A percentile compares a stretch with the other conserved stretches of the same genome.
These are phyloP conservation scores for Mycena rebaudengoi DNA, from an alignment of 768 basidiomycete species.

Conservation along the genomic window DNA sequence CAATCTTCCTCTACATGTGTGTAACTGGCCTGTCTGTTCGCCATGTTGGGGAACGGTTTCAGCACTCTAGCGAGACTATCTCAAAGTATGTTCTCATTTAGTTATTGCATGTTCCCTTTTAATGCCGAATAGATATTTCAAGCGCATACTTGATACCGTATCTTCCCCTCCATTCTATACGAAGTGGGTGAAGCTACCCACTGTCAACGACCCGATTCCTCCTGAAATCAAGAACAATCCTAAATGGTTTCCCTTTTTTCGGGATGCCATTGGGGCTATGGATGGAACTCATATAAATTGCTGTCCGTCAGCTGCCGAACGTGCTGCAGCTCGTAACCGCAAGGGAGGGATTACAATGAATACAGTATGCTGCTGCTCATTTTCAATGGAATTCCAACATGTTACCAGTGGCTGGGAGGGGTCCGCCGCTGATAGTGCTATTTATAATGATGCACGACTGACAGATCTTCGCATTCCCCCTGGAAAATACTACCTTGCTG, in stretches of 20 bases:
- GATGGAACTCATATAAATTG: slow-evolving; percentile 44
- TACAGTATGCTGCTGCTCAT: slow-evolving; percentile 30
- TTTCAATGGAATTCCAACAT: slow-evolving; percentile 33
- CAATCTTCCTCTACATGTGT: slow-evolving; percentile 29
- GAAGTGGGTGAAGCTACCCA: not conserved
- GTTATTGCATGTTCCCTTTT: not conserved
- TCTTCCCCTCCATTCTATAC: not conserved
- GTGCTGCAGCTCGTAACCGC: slow-evolving; percentile 24
- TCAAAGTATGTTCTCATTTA: not conserved
- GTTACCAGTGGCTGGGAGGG: slow-evolving; percentile 35
- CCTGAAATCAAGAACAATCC: slow-evolving; percentile 34
- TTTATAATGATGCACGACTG: slow-evolving; percentile 27
- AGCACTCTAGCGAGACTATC: slow-evolving; percentile 34
- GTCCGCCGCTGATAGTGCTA: slow-evolving; percentile 21
- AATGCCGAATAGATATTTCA: not conserved
- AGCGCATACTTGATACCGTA: not conserved
- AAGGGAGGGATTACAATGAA: slow-evolving; percentile 39
- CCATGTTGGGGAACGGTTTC: slow-evolving; percentile 33
- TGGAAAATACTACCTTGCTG: slow-evolving; percentile 31
- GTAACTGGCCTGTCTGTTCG: slow-evolving; percentile 29
- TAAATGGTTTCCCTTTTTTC: slow-evolving; percentile 44
- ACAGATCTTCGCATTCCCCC: not conserved
- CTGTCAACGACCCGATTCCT: slow-evolving; percentile 29
- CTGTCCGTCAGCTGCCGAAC: slow-evolving; percentile 24
- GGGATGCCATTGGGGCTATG: slow-evolving; percentile 38